These are phyloP conservation scores for Fusarium camptoceras DNA, from an alignment of 2,329 filamentous ascomycete genomes.

Conservation along the genomic window DNA sequence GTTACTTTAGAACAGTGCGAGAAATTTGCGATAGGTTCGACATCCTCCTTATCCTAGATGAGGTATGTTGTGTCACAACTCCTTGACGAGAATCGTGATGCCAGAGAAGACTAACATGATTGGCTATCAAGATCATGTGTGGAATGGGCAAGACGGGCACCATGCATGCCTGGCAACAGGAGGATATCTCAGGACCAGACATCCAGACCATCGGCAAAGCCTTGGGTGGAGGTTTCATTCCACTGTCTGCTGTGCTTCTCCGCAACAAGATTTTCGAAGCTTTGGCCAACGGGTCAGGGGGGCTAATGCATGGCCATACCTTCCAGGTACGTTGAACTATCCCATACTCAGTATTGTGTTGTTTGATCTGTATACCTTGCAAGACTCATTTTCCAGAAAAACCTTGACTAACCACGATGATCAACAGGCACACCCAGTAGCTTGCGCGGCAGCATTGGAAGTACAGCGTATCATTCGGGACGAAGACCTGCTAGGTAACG, in stretches of 20 bases:
- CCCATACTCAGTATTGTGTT: too few relatives aligned
- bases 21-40: slow-evolving; percentile 2
- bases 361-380: too few relatives aligned
- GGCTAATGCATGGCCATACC: not conserved
- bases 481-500: not conserved
- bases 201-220: slow-evolving; percentile 37
- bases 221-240: slow-evolving; percentile 31
- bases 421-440: slow-evolving; percentile 2
- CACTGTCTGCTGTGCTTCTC: slow-evolving; percentile 25
- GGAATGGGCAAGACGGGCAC: slow-evolving; percentile 39
- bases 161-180: slow-evolving; percentile 42
- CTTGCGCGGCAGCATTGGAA: slow-evolving; percentile 8
- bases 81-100: not conserved
- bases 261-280: slow-evolving; percentile 1
- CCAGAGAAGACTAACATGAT: not conserved
- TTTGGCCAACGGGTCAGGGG: not conserved
- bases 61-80: not conserved
- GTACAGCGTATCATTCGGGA: slow-evolving; percentile 4
- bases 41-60: not conserved
- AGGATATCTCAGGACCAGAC: slow-evolving; percentile 32
- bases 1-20: not conserved
- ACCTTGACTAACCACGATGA: not conserved
- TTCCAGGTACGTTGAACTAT: not conserved
- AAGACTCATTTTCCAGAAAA: too few relatives aligned
- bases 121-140: slow-evolving; percentile 35